phyloP scores from a whole-genome alignment of 257 asterid species.

The Phtheirospermum japonicum region DNA sequence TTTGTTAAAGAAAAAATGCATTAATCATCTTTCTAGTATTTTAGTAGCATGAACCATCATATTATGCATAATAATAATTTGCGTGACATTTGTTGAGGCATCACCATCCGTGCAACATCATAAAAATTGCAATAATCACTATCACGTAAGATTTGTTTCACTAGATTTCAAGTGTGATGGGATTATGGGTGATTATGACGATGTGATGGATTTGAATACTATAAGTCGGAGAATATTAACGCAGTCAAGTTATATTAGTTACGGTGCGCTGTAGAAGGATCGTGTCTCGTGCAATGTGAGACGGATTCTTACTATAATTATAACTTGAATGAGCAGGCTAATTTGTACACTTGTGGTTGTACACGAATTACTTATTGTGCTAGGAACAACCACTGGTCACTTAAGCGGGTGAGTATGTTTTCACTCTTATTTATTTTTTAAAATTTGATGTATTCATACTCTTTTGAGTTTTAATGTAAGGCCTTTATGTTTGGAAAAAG shows the following conservation, averaged over 20 bases:
- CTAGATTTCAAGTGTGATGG: no score
- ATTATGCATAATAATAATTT: conserved; percentile 2
- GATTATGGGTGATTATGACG: no score
- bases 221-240: conserved; percentile 27
- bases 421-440: no score
- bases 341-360: conserved; percentile 51
- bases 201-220: conserved; percentile 36
- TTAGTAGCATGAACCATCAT: conserved; percentile 9
- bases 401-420: no score
- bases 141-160: no score
- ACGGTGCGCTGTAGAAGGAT: conserved; percentile 34
- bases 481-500: no score
- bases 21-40: no score
- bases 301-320: conserved; percentile 47
- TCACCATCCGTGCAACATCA: conserved; percentile 15
- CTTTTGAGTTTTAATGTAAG: no score
- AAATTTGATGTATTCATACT: no score
- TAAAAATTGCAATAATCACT: not conserved
- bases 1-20: no score
- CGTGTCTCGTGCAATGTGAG: conserved; percentile 31
- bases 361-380: conserved; percentile 31
- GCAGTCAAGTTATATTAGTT: conserved; percentile 25
- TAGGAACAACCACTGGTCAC: conserved; percentile 33
- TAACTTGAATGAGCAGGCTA: conserved; percentile 20
- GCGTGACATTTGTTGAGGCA: not conserved